These are phyloP conservation scores for Cordyceps cicadae DNA, from an alignment of 2,329 filamentous ascomycete genomes.

Conservation along the genomic window DNA sequence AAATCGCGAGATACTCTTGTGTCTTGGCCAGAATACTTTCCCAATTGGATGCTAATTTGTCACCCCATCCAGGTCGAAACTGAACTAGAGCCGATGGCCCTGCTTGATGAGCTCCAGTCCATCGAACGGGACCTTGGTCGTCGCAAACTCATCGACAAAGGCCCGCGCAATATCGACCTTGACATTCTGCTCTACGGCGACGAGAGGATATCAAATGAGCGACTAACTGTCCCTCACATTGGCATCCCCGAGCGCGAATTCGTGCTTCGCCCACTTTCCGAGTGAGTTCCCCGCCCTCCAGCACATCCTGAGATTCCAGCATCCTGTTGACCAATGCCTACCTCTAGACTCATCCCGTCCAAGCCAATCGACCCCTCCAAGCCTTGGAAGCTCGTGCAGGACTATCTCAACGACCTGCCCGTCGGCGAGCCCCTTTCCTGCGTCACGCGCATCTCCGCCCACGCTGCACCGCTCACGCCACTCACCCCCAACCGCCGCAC, in stretches of 20 bases:
- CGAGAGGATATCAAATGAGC: constrained; percentile 54
- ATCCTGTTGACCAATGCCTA: background rate
- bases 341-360: constrained; percentile 44
- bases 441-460: constrained; percentile 45
- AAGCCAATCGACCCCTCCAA: constrained; percentile 42
- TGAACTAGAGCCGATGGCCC: constrained; percentile 59
- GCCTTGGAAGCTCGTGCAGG: constrained; percentile 53
- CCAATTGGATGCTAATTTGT: background rate
- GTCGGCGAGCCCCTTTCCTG: constrained; percentile 45
- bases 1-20: background rate
- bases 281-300: constrained; percentile 41
- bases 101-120: constrained; percentile 72
- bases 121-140: constrained; percentile 77
- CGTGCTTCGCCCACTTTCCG: constrained; percentile 76
- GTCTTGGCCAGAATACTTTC: too few relatives aligned
- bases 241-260: constrained; percentile 88
- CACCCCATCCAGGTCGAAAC: constrained; percentile 62
- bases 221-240: constrained; percentile 76
- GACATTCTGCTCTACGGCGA: constrained; percentile 82
- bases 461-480: constrained; percentile 47
- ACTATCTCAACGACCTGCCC: constrained; percentile 53
- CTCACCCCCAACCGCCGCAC: constrained; percentile 54
- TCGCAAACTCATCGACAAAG: constrained; percentile 82
- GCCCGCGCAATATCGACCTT: constrained; percentile 87
- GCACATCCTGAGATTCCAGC: background rate